Evolutionary conservation across 768 basidiomycete genomes (phyloP), one percentile per base, ranked within the genome.

Genomic region (Tulasnella sp.): DNA sequence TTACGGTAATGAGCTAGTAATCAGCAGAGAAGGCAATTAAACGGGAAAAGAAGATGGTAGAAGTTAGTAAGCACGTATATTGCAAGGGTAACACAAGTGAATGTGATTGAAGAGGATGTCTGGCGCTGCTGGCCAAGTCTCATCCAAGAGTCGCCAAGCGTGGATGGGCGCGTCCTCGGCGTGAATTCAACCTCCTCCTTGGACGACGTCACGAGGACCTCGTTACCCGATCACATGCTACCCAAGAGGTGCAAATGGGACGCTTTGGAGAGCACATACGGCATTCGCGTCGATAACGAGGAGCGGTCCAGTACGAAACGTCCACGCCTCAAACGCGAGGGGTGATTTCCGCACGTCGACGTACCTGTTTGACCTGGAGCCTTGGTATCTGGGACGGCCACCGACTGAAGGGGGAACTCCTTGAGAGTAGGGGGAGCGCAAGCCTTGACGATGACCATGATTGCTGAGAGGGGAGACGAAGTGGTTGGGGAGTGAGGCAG

Each of bases 321-420:
- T 36, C 73, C 35, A 72, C 8, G 29, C 40, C 29, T 39, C 34
- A 2, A 72, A 65, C 37, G 39, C 29, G 47, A 37, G 41, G 72
- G 39, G 8, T 9, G 19, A 11, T 22, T 8, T 2, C 9, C 42
- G 36, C 12, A 44, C 32, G 9, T n/a, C 3, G 14, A 73, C 72
- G 4, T 29, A 74, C 74, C 74, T 40, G 74, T 74, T 52, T 74
- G 73, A 11, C 74, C 74, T 8, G 63, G 72, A 29, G 42, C 42
- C 19, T 71, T 66, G 47, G 74, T 74, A 29, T 52, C 72, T 35
- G 74, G 74, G 0, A 74, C 26, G 19, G 67, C 74, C 29, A 74
- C 39, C 1, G 73, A 72, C 36, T 47, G 40, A 22, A 26, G 62
- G 19, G 62, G 8, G 40, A 42, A 64, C 32, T 72, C 59, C 32